Base-by-base conservation (phyloP, 1,284 basidiomycete species). In the Spongispora temasekensis region DNA sequence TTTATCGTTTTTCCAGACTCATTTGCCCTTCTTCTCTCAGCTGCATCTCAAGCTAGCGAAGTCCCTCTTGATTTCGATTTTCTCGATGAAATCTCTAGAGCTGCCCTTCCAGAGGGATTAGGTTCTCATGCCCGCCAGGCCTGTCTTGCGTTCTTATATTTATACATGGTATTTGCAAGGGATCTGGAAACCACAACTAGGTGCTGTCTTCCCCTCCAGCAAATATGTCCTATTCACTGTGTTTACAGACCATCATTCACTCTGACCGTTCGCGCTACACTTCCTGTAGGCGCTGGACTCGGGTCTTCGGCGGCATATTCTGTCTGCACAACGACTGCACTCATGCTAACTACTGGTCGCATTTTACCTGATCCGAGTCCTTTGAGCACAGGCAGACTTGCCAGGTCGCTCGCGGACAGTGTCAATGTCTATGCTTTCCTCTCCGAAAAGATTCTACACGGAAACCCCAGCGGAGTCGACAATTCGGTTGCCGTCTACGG, bases 221-320 rank as follows among this genome's bases (percentile, higher is more conserved):
- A 6, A 46, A 46, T 35, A n/a, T 10, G 28, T 50, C 31, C 8
- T 53, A 28, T 58, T 55, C 12, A 35, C 58, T 40, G 10, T 59
- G 34, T 35, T 32, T 9, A 9, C 48, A 91, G 90, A 59, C 88
- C 87, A 8, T 83, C 87, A 0, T 86, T 95, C 74, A 88, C 90
- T 60, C 91, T 97, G 71, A 85, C 89, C 32, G 84, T 91, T 44
- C 94, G 97, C 53, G 91, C 95, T 42, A 93, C 94, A n/a, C 84
- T 99, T 12, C 97, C 97, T n/a, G 91, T 99, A 64, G 93, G 95
- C n/a, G 97, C 97, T 9, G 97, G 97, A 44, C 88, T 99, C 52
- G 97, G 97, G 31, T 98, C 97, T 17, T 98, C 95, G 25, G 97
- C 97, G 2, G 95, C 97, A 8, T 97, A 92, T 78, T 97, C 94